phyloP scores from a whole-genome alignment of 148 eudicot species.

The Chenopodium suecicum region DNA sequence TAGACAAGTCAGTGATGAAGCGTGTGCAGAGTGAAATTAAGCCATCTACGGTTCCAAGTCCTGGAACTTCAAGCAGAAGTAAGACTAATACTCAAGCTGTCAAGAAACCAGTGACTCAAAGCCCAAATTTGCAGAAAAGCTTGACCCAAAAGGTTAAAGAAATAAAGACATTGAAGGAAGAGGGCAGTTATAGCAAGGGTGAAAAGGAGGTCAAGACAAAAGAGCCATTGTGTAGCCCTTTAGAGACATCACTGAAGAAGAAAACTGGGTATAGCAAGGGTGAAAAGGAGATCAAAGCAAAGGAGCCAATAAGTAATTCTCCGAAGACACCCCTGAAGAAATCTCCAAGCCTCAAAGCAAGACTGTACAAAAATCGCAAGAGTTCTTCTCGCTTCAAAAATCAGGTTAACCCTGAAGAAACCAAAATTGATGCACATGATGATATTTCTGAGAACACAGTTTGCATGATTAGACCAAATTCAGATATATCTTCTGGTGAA shows the following conservation, averaged over 20 bases:
- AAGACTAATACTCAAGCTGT: slow-evolving; percentile 7
- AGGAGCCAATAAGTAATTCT: slow-evolving; percentile 23
- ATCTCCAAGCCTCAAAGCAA: slow-evolving; percentile 36
- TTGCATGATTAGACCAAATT: slow-evolving; percentile 31
- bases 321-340: slow-evolving; percentile 36
- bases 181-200: slow-evolving; percentile 12
- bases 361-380: slow-evolving; percentile 33
- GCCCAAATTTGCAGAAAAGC: slow-evolving; percentile 26
- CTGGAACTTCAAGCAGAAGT: slow-evolving; percentile 20
- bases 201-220: slow-evolving; percentile 32
- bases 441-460: slow-evolving; percentile 42
- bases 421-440: slow-evolving; percentile 19
- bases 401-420: slow-evolving; percentile 23
- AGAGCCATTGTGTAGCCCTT: slow-evolving; percentile 25
- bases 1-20: slow-evolving; percentile 22
- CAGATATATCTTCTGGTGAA: slow-evolving; percentile 3
- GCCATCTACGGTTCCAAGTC: slow-evolving; percentile 17
- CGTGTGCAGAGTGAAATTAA: slow-evolving; percentile 17
- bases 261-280: background rate
- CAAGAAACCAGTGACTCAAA: slow-evolving; percentile 15
- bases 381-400: slow-evolving; percentile 30
- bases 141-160: slow-evolving; percentile 28
- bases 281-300: slow-evolving; percentile 26
- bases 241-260: slow-evolving; percentile 32
- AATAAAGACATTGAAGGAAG: slow-evolving; percentile 27